These are phyloP conservation scores for Hypoxylon sp. DNA, from an alignment of 2,329 filamentous ascomycete genomes.

Conservation along the genomic window DNA sequence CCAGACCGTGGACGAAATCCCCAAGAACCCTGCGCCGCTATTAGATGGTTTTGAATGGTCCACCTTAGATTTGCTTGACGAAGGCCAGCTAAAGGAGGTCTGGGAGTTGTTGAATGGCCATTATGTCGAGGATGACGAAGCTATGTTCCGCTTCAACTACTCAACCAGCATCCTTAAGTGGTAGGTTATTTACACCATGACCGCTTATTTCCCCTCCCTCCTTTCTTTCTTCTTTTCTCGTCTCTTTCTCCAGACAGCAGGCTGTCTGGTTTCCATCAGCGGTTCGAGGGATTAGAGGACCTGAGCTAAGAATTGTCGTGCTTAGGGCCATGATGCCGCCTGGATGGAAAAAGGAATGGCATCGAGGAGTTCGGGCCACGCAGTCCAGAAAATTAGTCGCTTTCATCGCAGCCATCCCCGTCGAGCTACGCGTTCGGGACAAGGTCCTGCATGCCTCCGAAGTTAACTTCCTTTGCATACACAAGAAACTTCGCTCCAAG, in stretches of 20 bases:
- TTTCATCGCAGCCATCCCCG: constrained; percentile 94
- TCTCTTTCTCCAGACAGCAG: neutral
- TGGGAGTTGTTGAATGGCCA: constrained; percentile 93
- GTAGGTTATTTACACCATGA: constrained; percentile 62
- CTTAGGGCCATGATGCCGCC: constrained; percentile 91
- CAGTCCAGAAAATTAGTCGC: constrained; percentile 90
- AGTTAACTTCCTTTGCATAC: constrained; percentile 98
- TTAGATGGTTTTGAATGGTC: constrained; percentile 94
- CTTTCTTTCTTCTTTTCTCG: constrained; percentile 18
- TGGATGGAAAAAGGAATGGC: constrained; percentile 94
- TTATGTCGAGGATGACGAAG: constrained; percentile 97
- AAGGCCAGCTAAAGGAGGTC: constrained; percentile 86
- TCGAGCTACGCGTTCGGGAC: constrained; percentile 83
- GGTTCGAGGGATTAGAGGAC: neutral
- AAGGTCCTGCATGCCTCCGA: constrained; percentile 85
- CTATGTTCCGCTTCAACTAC: constrained; percentile 98
- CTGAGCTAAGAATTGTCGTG: constrained; percentile 16
- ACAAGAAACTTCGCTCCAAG: constrained; percentile 97
- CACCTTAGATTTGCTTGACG: constrained; percentile 85
- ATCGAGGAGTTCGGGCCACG: constrained; percentile 89
- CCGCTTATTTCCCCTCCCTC: neutral
- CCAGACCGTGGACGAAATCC: constrained; percentile 82
- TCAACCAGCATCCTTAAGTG: constrained; percentile 90
- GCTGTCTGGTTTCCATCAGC: neutral
- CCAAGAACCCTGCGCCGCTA: constrained; percentile 81